Conservation (phyloP, 1,284 basidiomycete genomes). For the Schizopora paradoxa region DNA sequence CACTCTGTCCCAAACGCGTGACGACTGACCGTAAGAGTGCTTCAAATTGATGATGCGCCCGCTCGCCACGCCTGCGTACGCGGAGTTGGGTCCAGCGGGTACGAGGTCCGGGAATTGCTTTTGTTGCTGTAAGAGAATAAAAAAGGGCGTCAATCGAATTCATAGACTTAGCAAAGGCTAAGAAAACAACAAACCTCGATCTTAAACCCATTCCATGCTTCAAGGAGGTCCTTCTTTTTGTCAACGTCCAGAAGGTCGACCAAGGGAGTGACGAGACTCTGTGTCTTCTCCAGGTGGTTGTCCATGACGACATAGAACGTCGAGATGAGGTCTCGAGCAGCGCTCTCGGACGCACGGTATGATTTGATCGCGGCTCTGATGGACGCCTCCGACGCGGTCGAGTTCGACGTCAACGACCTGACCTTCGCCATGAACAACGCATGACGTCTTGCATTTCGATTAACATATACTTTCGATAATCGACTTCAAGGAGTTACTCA, state of each 20-base stretch:
- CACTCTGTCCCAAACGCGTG: constrained; percentile 81
- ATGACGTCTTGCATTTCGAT: constrained; percentile 49
- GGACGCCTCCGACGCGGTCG: constrained; percentile 67
- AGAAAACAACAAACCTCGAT: constrained; percentile 56
- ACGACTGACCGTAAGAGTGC: constrained; percentile 48
- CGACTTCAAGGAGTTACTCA: constrained; percentile 35
- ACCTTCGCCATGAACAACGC: constrained; percentile 66
- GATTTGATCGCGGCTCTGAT: constrained; percentile 79
- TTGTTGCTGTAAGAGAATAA: constrained; percentile 52
- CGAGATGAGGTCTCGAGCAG: constrained; percentile 79
- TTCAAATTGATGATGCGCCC: constrained; percentile 83
- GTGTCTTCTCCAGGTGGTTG: constrained; percentile 69
- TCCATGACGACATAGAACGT: constrained; percentile 86
- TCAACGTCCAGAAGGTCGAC: constrained; percentile 84
- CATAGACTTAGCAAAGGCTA: constrained; percentile 4
- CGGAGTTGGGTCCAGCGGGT: constrained; percentile 52
- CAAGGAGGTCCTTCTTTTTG: constrained; percentile 71
- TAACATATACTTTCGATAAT: constrained; percentile 4
- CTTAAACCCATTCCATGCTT: constrained; percentile 81
- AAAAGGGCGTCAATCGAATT: neutral
- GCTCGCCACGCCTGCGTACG: constrained; percentile 74
- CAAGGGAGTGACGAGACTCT: constrained; percentile 71
- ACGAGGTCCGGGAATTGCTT: constrained; percentile 78
- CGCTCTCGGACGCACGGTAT: constrained; percentile 75
- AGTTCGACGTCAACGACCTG: constrained; percentile 61